Percentiles rank a stretch among this genome's conserved stretches.
These are phyloP conservation scores for Hebeloma cylindrosporum DNA, from an alignment of 768 basidiomycete species.

Conservation along the genomic window DNA sequence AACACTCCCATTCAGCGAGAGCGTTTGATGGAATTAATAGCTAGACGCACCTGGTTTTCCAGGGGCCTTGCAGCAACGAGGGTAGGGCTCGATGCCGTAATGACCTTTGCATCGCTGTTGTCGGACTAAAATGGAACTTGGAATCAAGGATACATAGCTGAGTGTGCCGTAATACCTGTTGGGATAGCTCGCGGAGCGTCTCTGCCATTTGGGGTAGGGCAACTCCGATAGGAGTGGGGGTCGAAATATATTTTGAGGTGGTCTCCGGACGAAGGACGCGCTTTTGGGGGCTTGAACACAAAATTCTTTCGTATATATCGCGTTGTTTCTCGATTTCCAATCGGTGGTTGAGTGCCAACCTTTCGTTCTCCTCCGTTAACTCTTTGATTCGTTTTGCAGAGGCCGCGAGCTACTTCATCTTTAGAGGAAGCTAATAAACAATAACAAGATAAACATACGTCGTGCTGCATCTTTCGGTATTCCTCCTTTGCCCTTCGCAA, in stretches of 20 bases:
- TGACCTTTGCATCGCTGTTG: too few relatives aligned
- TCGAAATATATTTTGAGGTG: too few relatives aligned
- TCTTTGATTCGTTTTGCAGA: conserved; percentile 18
- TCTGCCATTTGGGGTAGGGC: too few relatives aligned
- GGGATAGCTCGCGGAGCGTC: too few relatives aligned
- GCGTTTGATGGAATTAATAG: not conserved
- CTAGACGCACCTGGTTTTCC: conserved; percentile 17
- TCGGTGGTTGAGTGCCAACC: conserved; percentile 9
- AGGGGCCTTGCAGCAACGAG: too few relatives aligned
- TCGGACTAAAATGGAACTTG: too few relatives aligned
- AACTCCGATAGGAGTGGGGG: too few relatives aligned
- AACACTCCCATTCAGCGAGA: conserved; percentile 1
- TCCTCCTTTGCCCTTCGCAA: conserved; percentile 31
- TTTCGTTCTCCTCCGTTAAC: conserved; percentile 20
- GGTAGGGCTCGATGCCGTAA: too few relatives aligned
- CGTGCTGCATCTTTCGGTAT: conserved; percentile 28
- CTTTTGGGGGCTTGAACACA: conserved; percentile 8
- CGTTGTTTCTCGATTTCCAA: conserved; percentile 14
- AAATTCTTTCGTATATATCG: not conserved
- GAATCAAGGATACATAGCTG: too few relatives aligned
- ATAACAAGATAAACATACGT: conserved; percentile 18
- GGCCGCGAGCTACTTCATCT: conserved; percentile 18
- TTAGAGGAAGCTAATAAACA: not conserved
- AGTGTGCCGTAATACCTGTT: too few relatives aligned
- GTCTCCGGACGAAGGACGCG: not conserved